phyloP scores from a whole-genome alignment of 2,329 filamentous ascomycete genomes.

The Pseudopyricularia cyperi region DNA sequence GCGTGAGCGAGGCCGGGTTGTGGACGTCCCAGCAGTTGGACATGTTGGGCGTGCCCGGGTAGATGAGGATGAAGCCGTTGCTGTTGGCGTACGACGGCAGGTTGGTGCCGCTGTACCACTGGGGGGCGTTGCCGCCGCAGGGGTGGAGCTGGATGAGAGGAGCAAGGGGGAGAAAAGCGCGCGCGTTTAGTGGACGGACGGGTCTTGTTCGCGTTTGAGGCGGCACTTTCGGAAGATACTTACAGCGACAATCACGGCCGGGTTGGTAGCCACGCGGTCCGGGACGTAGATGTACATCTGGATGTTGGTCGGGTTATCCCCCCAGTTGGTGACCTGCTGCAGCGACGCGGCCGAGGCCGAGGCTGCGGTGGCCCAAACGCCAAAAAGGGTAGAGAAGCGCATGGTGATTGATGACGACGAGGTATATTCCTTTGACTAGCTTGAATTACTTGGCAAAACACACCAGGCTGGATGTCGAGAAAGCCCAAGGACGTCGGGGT shows the following conservation, averaged over 20 bases:
- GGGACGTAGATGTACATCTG: conserved; percentile 31
- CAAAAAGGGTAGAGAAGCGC: conserved; percentile 1
- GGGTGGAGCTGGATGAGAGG: conserved; percentile 1
- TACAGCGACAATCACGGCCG: conserved; percentile 35
- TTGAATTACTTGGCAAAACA: not conserved
- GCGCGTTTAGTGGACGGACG: not conserved
- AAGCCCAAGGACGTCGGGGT: not conserved
- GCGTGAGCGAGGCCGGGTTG: conserved; percentile 30
- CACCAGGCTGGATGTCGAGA: not conserved
- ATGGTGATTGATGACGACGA: not conserved
- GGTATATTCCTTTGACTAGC: no score
- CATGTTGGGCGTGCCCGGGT: conserved; percentile 30
- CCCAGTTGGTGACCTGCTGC: conserved; percentile 26
- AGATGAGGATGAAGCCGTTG: conserved; percentile 35
- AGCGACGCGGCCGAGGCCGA: conserved; percentile 19
- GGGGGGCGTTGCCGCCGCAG: conserved; percentile 9
- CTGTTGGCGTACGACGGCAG: conserved; percentile 30
- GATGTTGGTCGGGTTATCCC: conserved; percentile 22
- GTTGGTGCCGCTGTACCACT: conserved; percentile 39
- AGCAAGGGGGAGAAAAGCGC: not conserved
- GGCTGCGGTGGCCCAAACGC: not conserved
- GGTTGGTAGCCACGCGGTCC: conserved; percentile 20
- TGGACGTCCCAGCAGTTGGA: conserved; percentile 46
- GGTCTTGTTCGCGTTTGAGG: not conserved
- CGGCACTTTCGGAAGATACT: not conserved